These are phyloP conservation scores for Remersonia thermophila DNA, from an alignment of 2,329 filamentous ascomycete species.

Conservation along the genomic window DNA sequence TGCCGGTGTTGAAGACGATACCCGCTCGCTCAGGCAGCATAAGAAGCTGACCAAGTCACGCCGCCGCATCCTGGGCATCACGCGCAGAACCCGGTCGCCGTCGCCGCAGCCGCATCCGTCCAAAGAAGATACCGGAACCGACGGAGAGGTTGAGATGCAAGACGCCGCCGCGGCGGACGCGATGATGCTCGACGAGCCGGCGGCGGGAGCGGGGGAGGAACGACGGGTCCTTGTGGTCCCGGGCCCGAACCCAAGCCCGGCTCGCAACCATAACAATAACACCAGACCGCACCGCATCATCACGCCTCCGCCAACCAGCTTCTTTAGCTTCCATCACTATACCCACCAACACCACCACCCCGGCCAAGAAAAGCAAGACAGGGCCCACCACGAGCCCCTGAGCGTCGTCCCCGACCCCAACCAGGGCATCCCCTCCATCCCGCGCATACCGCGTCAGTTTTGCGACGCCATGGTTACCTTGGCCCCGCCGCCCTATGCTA, in stretches of 20 bases:
- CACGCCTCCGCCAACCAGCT: slow-evolving; percentile 4
- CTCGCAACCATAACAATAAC: neutral
- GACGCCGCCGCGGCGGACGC: slow-evolving; percentile 13
- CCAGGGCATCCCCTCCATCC: slow-evolving; percentile 33
- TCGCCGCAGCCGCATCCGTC: neutral
- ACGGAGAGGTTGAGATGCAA: too few species aligned
- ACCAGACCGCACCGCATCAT: neutral
- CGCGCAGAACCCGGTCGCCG: neutral
- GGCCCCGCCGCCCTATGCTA: neutral
- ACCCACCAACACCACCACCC: slow-evolving; percentile 1
- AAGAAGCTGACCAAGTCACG: slow-evolving; percentile 10
- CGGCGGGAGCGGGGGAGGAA: too few species aligned
- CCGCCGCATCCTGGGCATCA: slow-evolving; percentile 6
- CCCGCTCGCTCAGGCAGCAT: neutral
- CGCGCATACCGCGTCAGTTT: slow-evolving; percentile 26
- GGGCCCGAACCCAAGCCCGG: neutral
- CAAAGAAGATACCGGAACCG: neutral
- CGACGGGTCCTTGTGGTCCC: too few species aligned
- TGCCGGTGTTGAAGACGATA: neutral
- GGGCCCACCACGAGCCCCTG: slow-evolving; percentile 21
- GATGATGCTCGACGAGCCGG: slow-evolving; percentile 13
- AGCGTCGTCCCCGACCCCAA: slow-evolving; percentile 34
- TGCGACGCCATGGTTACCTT: slow-evolving; percentile 3
- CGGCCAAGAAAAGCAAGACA: neutral
- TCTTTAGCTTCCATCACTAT: neutral